A percentile compares a stretch with the other conserved stretches of the same genome.
Conservation (phyloP, 352 stramenopile genomes). For the Phytophthora macrochlamydospora region DNA sequence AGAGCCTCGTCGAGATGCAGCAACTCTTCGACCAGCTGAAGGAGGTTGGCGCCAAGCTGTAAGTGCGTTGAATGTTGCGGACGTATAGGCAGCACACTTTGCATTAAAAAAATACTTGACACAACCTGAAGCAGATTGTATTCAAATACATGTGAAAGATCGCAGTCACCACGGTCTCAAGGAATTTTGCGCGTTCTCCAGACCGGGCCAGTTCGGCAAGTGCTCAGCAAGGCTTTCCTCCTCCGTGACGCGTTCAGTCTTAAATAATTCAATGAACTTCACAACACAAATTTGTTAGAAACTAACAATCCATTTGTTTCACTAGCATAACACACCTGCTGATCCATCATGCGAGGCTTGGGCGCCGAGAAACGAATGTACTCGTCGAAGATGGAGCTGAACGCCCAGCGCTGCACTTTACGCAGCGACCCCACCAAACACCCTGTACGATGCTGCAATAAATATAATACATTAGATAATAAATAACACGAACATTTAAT, state of each 20-base stretch:
- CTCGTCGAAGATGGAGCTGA: constrained; percentile 86
- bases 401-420: constrained; percentile 84
- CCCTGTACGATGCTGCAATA: constrained; percentile 71
- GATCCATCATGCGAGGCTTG: constrained; percentile 89
- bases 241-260: constrained; percentile 72
- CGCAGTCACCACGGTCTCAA: background rate
- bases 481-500: background rate
- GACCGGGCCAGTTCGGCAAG: constrained; percentile 68
- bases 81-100: no score
- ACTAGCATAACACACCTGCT: constrained; percentile 51
- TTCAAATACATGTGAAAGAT: background rate
- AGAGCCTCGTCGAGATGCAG: constrained; percentile 83
- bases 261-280: constrained; percentile 87
- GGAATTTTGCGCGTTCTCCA: constrained; percentile 21
- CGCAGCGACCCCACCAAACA: constrained; percentile 80
- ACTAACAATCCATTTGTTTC: no score
- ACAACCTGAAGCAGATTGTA: background rate
- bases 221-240: constrained; percentile 51
- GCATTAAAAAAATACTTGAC: no score
- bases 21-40: constrained; percentile 50
- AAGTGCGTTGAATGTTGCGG: background rate
- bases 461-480: background rate
- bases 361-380: constrained; percentile 87
- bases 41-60: constrained; percentile 49
- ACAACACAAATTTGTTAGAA: background rate